A percentile compares a stretch with the other conserved stretches of the same genome.
phyloP scores from a whole-genome alignment of 306 rosid species.

The Sicyos baderoa region DNA sequence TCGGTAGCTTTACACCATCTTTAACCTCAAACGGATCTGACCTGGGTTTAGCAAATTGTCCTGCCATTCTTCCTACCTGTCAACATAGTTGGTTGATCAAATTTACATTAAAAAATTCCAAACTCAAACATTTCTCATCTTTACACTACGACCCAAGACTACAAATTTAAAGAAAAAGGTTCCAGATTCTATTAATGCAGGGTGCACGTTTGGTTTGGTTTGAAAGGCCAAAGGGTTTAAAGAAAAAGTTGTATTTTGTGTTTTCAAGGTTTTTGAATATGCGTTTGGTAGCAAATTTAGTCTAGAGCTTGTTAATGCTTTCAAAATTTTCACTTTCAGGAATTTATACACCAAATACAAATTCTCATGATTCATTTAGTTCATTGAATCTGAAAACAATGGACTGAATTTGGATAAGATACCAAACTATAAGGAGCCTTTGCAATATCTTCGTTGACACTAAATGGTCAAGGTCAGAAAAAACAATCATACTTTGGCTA shows the following conservation, averaged over 20 bases:
- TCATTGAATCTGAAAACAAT: constrained; percentile 3
- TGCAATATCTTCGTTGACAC: not conserved
- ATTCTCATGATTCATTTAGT: not conserved
- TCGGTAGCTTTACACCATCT: constrained; percentile 35
- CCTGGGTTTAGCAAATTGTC: constrained; percentile 39
- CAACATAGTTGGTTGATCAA: constrained; percentile 1
- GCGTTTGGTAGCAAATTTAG: not conserved
- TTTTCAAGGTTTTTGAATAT: not conserved
- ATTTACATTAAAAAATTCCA: not conserved
- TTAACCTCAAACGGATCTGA: constrained; percentile 31
- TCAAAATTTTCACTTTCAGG: not conserved
- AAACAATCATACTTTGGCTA: too few relatives aligned
- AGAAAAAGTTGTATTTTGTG: not conserved
- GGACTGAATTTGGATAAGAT: not conserved
- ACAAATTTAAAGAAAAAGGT: not conserved
- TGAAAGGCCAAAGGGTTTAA: not conserved
- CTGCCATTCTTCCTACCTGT: constrained; percentile 42
- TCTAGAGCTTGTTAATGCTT: not conserved
- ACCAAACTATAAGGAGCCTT: not conserved
- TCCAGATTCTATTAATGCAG: not conserved
- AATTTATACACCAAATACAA: not conserved
- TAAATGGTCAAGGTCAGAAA: not conserved
- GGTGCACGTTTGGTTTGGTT: not conserved
- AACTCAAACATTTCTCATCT: not conserved
- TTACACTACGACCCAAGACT: not conserved